Evolutionary conservation across 208 protist genomes (phyloP), one percentile per base, ranked within the genome.

Genomic region (Trypanosoma theileri): DNA sequence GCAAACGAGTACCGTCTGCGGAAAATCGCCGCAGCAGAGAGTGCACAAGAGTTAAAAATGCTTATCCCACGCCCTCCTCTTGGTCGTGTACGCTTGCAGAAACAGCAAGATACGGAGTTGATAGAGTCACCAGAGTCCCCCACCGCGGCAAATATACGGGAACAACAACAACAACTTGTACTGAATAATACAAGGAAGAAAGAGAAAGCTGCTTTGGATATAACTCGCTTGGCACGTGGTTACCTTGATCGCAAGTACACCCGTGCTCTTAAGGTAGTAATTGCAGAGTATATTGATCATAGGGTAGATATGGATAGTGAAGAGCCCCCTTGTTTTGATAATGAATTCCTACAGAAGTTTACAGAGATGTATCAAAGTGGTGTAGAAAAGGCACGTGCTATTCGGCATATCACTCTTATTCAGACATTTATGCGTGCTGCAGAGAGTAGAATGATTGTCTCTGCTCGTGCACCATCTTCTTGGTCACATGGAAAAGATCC

Each of bases 211-310:
- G 91, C 86, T 6, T 63, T 67, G 13, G 59, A 57, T 19, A 90
- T 96, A 26, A 84, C 90, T 53, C 79, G 82, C 13, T 52, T 93
- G 17, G 85, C 76, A 50, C 85, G 84, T 51, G 86, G 86, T 19
- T 74, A 91, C 58, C 63, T 68, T 19, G 79, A 60, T 16, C 77
- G 89, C 4, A 52, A 55, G 4, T 60, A 62, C 16, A 69, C 77
- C 35, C 26, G 42, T n/a, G 77, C 71, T 26, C 51, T 63, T 10
- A 42, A 28, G 57, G 45, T 14, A 52, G 41, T 60, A 40, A 59
- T 41, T 17, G 21, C 21, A 22, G 57, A 59, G 22, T 74, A 82
- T 59, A 56, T 71, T 14, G 69, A 63, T 16, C 40, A 63, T 50
- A 70, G 68, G 17, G 46, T 79, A 45, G 59, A 59, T 14, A 14